Percentiles rank a stretch among this genome's conserved stretches.
phyloP scores from a whole-genome alignment of 805 yeast species.

The Metschnikowia kunwiensis region DNA sequence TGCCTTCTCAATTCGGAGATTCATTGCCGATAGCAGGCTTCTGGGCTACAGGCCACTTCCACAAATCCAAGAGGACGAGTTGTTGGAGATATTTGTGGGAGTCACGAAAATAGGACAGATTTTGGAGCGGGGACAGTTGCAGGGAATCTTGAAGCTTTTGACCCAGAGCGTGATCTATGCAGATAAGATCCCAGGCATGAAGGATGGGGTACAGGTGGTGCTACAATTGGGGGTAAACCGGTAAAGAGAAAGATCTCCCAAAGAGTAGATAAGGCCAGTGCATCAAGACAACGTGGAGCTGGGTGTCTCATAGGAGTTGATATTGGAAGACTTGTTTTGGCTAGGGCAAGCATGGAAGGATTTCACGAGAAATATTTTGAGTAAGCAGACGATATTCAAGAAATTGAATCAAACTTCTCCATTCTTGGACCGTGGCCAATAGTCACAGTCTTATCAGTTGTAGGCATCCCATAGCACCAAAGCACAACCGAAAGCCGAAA shows the following conservation, averaged over 20 bases:
- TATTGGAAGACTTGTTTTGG: no score
- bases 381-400: no score
- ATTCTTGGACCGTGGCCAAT: no score
- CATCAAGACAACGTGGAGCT: no score
- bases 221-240: conserved; percentile 1
- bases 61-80: conserved; percentile 60
- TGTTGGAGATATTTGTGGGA: conserved; percentile 47
- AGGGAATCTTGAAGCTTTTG: conserved; percentile 12
- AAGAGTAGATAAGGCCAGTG: no score
- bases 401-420: no score
- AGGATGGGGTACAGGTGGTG: conserved; percentile 7
- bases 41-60: conserved; percentile 65
- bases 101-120: conserved; percentile 19
- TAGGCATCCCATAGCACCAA: no score
- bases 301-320: no score
- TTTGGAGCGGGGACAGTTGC: conserved; percentile 5
- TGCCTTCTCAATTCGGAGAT: conserved; percentile 60
- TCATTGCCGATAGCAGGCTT: conserved; percentile 59
- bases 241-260: not conserved
- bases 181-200: conserved; percentile 11
- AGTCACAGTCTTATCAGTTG: no score
- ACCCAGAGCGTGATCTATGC: conserved; percentile 14
- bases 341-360: no score
- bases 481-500: no score
- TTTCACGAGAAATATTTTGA: no score